Evolutionary conservation across 257 asterid species (phyloP).

Genomic region (Anisodus acutangulus): DNA sequence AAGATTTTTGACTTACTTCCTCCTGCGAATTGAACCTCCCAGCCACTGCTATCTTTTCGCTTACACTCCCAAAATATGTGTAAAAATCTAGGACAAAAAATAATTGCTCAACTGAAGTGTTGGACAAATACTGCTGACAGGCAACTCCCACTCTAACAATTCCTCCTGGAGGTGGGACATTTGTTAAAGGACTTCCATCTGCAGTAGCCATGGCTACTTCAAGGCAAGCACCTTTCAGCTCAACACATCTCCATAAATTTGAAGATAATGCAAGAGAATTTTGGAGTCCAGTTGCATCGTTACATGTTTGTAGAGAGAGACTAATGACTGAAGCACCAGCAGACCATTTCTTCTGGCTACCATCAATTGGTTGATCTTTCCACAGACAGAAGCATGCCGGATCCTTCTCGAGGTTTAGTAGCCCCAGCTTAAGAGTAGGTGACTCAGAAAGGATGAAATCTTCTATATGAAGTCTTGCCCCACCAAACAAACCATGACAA

Average conservation of each 20-base stretch:
- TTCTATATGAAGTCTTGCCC: constrained; percentile 87
- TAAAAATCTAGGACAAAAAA: constrained; percentile 87
- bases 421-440: constrained; percentile 66
- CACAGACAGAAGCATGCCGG: constrained; percentile 97
- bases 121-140: constrained; percentile 77
- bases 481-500: constrained; percentile 67
- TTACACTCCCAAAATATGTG: constrained; percentile 71
- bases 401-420: constrained; percentile 85
- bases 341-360: constrained; percentile 86
- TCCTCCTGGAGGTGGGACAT: constrained; percentile 93
- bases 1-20: constrained; percentile 53
- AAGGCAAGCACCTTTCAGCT: constrained; percentile 70
- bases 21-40: constrained; percentile 55
- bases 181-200: constrained; percentile 86
- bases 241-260: constrained; percentile 81
- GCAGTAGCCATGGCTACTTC: constrained; percentile 98
- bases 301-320: constrained; percentile 71
- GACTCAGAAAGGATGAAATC: constrained; percentile 75
- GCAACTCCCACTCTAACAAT: constrained; percentile 87
- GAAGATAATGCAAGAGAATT: constrained; percentile 47
- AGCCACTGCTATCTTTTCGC: constrained; percentile 69
- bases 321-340: constrained; percentile 73
- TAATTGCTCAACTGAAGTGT: constrained; percentile 89
- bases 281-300: constrained; percentile 39
- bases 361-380: constrained; percentile 89